phyloP scores from a whole-genome alignment of 179 eudicot genomes.

The Nepenthes alata region DNA sequence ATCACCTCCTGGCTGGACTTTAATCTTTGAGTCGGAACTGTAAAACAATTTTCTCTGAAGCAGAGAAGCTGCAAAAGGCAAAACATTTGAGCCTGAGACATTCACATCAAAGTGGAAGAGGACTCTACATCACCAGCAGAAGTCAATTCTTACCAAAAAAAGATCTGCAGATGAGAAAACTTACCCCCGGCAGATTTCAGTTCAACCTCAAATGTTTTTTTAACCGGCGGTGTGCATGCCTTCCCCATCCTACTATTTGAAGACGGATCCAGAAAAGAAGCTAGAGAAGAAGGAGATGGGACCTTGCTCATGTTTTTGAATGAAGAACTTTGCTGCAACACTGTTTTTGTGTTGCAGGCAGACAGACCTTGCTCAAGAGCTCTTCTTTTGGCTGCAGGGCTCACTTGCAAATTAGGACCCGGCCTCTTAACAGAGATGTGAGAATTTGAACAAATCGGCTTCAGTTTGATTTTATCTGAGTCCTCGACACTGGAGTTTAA shows the following conservation, averaged over 20 bases:
- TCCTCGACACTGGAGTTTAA: slow-evolving; percentile 3
- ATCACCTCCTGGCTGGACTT: slow-evolving; percentile 3
- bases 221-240: slow-evolving; percentile 10
- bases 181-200: slow-evolving; percentile 16
- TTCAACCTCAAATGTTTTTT: slow-evolving; percentile 13
- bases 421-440: slow-evolving; percentile 11
- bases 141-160: too few species aligned
- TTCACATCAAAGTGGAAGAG: neutral
- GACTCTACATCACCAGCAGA: neutral
- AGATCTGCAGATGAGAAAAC: slow-evolving; percentile 7
- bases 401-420: slow-evolving; percentile 8
- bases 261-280: slow-evolving; percentile 6
- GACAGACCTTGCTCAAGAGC: slow-evolving; percentile 6
- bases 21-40: slow-evolving; percentile 9
- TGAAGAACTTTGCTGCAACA: slow-evolving; percentile 6
- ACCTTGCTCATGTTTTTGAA: slow-evolving; percentile 9
- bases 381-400: slow-evolving; percentile 17
- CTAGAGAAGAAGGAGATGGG: slow-evolving; percentile 5
- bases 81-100: slow-evolving; percentile 1
- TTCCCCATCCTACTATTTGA: slow-evolving; percentile 9
- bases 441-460: too few species aligned
- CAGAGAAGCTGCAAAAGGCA: slow-evolving; percentile 16
- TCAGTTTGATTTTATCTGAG: slow-evolving; percentile 3
- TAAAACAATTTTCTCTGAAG: slow-evolving; percentile 6
- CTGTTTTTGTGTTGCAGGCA: slow-evolving; percentile 5